Base-by-base conservation (phyloP, 257 asterid species). In the Solanum chiquidenum region DNA sequence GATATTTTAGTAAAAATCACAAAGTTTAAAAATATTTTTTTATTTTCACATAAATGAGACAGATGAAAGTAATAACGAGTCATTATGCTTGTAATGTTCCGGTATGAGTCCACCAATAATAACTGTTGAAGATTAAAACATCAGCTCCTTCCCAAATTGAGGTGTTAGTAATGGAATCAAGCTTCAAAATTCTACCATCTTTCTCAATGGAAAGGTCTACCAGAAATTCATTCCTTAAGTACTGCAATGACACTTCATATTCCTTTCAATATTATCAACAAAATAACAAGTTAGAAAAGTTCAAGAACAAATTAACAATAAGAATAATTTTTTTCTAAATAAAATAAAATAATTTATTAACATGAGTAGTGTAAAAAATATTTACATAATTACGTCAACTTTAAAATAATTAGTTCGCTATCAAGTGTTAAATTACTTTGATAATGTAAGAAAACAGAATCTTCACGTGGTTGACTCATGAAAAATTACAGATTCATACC, bases 21-120 rank as follows among this genome's bases (percentile, higher is more conserved):
- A 44, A 44, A 44, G 18, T 44, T 44, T 12, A 0, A 12, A 44
- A 11, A 1, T 11, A 0, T 9, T 11, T 49, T 52, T 20, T 20
- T 55, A 60, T 60, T 60, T 21, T 21, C 25, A 29, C 58, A 2
- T 38, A 80, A 44, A 44, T 46, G 4, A 49, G 8, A 82, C 2
- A 40, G 5, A 31, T 9, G 3, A 14, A 27, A 46, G 7, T 31
- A 52, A 55, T 58, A 12, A 34, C 8, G 37, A 31, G n/a, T 69
- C 3, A 37, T 16, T 91, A 95, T 96, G 88, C 88, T 60, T 89
- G 93, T 34, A 83, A 25, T 16, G 52, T 89, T 20, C 95, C 98
- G 0, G 91, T 89, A 90, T 94, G 98, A 25, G 88, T 84, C 98
- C 98, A 95, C 98, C 98, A 95, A 83, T 95, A 94, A 87, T 93